phyloP scores from a whole-genome alignment of 352 stramenopile genomes.

The Pythium aquatile region DNA sequence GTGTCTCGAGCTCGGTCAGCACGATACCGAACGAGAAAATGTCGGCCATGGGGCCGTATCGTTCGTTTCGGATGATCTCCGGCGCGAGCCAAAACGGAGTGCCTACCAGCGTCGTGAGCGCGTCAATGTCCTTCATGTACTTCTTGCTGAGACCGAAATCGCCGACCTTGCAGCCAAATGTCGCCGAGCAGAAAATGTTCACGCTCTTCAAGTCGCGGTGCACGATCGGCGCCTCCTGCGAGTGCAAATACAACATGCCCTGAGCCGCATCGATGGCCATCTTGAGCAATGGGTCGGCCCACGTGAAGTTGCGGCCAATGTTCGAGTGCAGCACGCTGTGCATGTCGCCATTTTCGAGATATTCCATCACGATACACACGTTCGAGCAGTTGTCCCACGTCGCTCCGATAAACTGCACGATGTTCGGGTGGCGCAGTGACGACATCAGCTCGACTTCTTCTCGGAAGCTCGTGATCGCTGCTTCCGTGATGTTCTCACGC shows the following conservation, averaged over 20 bases:
- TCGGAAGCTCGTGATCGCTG: slow-evolving; percentile 71
- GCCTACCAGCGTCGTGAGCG: slow-evolving; percentile 80
- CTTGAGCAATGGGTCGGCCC: slow-evolving; percentile 82
- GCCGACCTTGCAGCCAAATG: slow-evolving; percentile 86
- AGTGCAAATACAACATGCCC: slow-evolving; percentile 88
- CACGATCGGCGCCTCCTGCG: slow-evolving; percentile 78
- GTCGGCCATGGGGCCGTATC: slow-evolving; percentile 74
- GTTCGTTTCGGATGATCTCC: slow-evolving; percentile 87
- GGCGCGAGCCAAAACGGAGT: slow-evolving; percentile 87
- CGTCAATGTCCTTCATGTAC: slow-evolving; percentile 82
- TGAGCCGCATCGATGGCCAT: slow-evolving; percentile 86
- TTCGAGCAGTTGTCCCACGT: slow-evolving; percentile 89
- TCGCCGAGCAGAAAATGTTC: slow-evolving; percentile 87
- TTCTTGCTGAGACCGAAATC: slow-evolving; percentile 85
- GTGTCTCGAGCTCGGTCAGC: slow-evolving; percentile 83
- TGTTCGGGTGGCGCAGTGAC: slow-evolving; percentile 82
- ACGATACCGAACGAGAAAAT: slow-evolving; percentile 91
- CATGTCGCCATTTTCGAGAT: slow-evolving; percentile 89
- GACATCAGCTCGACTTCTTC: slow-evolving; percentile 88
- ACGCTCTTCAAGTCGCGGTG: slow-evolving; percentile 88
- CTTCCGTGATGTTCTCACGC: slow-evolving; percentile 75
- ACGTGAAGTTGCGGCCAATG: slow-evolving; percentile 80
- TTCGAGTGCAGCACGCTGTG: slow-evolving; percentile 81
- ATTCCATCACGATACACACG: slow-evolving; percentile 89
- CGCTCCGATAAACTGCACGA: slow-evolving; percentile 88